phyloP scores from a whole-genome alignment of 2,329 filamentous ascomycete genomes.

The Xylariaceae sp. region DNA sequence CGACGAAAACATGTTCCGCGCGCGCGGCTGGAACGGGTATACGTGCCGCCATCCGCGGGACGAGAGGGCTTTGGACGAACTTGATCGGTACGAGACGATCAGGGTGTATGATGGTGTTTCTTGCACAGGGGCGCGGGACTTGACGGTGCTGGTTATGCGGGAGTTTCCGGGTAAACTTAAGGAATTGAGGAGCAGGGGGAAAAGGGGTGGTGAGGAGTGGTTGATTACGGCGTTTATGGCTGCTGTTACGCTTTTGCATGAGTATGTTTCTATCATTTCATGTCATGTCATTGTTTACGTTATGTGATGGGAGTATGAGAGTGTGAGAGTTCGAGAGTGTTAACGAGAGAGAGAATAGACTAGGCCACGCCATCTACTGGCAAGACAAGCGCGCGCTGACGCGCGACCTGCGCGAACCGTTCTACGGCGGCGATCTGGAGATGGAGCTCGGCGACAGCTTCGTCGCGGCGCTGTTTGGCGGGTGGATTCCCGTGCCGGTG shows the following conservation, averaged over 20 bases:
- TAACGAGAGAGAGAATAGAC: conserved; percentile 16
- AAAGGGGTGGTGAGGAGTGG: conserved; percentile 29
- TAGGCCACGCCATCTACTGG: conserved; percentile 34
- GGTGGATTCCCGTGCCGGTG: conserved; percentile 32
- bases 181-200: conserved; percentile 25
- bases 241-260: conserved; percentile 32
- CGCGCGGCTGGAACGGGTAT: conserved; percentile 33
- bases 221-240: conserved; percentile 34
- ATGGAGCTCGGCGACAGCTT: conserved; percentile 36
- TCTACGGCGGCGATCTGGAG: conserved; percentile 34
- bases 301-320: no score
- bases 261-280: conserved; percentile 24
- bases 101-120: conserved; percentile 23
- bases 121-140: conserved; percentile 15
- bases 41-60: conserved; percentile 31
- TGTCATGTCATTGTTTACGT: no score
- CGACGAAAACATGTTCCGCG: conserved; percentile 28
- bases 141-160: conserved; percentile 30
- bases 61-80: conserved; percentile 20
- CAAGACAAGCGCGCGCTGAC: conserved; percentile 29
- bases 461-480: conserved; percentile 33
- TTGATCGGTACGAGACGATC: conserved; percentile 27
- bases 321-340: no score
- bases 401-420: conserved; percentile 30
- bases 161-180: conserved; percentile 29